Evolutionary conservation across 148 eudicot species (phyloP).

Genomic region (Bassia scoparia): DNA sequence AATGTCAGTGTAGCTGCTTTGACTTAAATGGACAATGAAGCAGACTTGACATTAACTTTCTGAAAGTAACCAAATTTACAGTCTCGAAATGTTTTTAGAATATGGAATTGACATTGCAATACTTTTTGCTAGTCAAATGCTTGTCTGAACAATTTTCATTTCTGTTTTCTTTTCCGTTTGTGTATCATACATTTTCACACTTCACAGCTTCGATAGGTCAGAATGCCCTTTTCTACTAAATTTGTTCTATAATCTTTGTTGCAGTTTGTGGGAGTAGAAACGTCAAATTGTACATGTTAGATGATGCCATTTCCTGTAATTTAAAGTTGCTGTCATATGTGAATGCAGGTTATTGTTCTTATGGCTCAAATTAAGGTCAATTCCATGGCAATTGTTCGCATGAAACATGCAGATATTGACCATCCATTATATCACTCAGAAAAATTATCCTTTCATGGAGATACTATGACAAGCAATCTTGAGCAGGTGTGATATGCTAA

Average conservation of each 20-base stretch:
- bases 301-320: neutral
- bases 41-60: neutral
- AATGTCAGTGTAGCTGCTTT: neutral
- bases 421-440: conserved; percentile 26
- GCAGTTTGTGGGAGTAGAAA: neutral
- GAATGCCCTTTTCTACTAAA: neutral
- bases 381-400: conserved; percentile 84
- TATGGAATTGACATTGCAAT: neutral
- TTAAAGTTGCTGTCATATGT: conserved; percentile 23
- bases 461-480: conserved; percentile 43
- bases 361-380: conserved; percentile 74
- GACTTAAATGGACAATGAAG: neutral
- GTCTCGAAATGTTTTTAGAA: neutral
- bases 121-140: neutral
- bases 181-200: neutral
- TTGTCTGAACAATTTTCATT: neutral
- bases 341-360: conserved; percentile 65
- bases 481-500: conserved; percentile 57
- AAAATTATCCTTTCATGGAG: conserved; percentile 31
- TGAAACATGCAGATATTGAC: conserved; percentile 41
- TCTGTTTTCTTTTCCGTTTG: neutral
- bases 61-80: neutral
- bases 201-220: neutral
- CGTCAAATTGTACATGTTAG: neutral
- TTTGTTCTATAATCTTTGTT: neutral